Evolutionary conservation across 768 basidiomycete genomes (phyloP), one percentile per base, ranked within the genome.

Genomic region (Nidula microcarpa): DNA sequence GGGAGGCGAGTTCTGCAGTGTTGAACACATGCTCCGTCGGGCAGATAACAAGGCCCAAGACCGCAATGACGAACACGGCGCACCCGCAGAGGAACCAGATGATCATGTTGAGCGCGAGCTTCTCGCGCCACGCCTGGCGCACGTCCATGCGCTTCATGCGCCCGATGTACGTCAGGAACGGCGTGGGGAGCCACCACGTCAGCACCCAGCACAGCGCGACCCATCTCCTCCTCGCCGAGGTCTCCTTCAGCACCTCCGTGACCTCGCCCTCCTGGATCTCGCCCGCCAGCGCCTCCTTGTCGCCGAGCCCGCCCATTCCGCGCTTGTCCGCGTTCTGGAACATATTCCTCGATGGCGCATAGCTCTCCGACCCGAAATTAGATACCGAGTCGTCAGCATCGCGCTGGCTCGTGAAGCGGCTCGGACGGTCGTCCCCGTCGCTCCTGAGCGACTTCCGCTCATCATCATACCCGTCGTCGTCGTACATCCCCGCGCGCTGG

Each of bases 41-140:
- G 64, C 97, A 99, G 68, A 99, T 98, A 54, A 99, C 68, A 50
- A 79, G 67, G 9, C 92, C 93, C 32, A 98, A 76, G 23, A 95
- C 68, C 8, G 91, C 92, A 62, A 98, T 95, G 62, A 99, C 89
- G 68, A 99, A 98, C 46, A 94, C 79, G 0, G 93, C 87, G 60
- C 84, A 84, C n/a, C 69, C 87, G 57, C 94, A 98, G 33, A 91
- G 75, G 63, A 97, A 84, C 96, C 95, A 98, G 61, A 99, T 98
- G 70, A 99, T 75, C 54, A 99, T 69, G 68, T 98, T 98, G 63
- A 98, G 81, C 3, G 93, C 91, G 1, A 98, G 76, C 69, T 99
- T 98, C 71, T 98, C 97, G 54, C 96, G 76, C 97, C 97, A 99
- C 1, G 97, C 97, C 68, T 98, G 94, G 23, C 89, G 84, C 18